These are phyloP conservation scores for Sarcomyxa edulis DNA, from an alignment of 768 basidiomycete genomes.

Conservation along the genomic window DNA sequence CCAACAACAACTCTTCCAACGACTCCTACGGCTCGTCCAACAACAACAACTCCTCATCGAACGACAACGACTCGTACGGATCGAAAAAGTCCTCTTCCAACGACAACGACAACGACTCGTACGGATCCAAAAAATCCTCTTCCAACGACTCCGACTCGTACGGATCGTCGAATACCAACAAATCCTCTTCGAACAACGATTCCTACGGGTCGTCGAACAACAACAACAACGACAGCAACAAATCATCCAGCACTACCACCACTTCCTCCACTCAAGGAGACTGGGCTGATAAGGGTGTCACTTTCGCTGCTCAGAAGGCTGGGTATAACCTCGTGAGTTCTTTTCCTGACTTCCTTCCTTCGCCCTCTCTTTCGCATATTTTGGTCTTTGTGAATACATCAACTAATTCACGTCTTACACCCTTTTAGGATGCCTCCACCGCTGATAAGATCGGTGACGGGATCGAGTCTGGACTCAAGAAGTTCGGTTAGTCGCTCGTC, in stretches of 20 bases:
- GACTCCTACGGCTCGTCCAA: constrained; percentile 21
- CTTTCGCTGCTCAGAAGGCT: constrained; percentile 29
- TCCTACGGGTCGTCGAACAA: constrained; percentile 10
- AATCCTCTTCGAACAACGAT: constrained; percentile 8
- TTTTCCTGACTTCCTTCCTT: no score
- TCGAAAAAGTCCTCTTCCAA: constrained; percentile 18
- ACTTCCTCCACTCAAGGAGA: constrained; percentile 12
- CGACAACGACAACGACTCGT: constrained; percentile 12
- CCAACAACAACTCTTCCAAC: constrained; percentile 11
- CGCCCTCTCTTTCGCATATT: no score
- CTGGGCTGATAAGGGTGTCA: constrained; percentile 35
- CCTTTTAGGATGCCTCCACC: no score
- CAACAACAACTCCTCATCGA: constrained; percentile 13
- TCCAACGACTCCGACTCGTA: no score
- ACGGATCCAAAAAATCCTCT: constrained; percentile 16
- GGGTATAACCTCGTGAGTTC: constrained; percentile 40
- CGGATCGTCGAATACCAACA: constrained; percentile 4
- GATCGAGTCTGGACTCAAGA: no score
- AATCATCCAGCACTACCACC: constrained; percentile 8
- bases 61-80: constrained; percentile 19
- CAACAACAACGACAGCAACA: constrained; percentile 6
- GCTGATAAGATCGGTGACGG: no score
- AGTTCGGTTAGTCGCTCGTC: no score
- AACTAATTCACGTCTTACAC: no score
- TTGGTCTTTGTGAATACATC: no score